phyloP scores from a whole-genome alignment of 2,329 filamentous ascomycete genomes.

The Escovopsis weberi region DNA sequence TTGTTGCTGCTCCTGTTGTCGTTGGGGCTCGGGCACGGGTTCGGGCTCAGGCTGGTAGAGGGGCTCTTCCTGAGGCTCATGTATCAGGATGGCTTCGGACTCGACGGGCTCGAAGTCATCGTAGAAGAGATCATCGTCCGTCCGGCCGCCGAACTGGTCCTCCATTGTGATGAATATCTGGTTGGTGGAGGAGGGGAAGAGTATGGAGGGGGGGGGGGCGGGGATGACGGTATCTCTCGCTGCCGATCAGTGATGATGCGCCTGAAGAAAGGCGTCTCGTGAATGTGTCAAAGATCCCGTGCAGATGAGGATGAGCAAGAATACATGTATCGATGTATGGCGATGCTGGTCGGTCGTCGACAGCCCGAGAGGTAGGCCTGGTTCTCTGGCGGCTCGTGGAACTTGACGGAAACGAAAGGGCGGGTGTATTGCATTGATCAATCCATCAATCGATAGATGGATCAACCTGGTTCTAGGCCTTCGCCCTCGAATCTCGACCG shows the following conservation, averaged over 20 bases:
- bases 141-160: conserved; percentile 45
- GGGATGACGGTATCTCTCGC: no score
- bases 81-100: conserved; percentile 16
- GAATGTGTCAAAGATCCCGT: no score
- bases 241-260: no score
- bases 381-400: no score
- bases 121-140: conserved; percentile 47
- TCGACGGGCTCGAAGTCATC: conserved; percentile 46
- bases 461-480: no score
- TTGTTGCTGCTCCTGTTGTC: neutral
- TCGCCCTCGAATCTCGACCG: no score
- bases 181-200: neutral
- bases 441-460: no score
- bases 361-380: no score
- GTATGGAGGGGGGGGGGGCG: neutral
- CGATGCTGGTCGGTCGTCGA: neutral
- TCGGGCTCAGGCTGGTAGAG: neutral
- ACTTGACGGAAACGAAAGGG: no score
- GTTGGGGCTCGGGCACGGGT: neutral
- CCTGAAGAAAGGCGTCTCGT: no score
- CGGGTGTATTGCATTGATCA: no score
- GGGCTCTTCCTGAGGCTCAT: conserved; percentile 3
- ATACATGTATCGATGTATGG: neutral
- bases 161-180: conserved; percentile 29
- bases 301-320: neutral